Base-by-base conservation (phyloP, 768 basidiomycete genomes). In the Calocera viscosa region DNA sequence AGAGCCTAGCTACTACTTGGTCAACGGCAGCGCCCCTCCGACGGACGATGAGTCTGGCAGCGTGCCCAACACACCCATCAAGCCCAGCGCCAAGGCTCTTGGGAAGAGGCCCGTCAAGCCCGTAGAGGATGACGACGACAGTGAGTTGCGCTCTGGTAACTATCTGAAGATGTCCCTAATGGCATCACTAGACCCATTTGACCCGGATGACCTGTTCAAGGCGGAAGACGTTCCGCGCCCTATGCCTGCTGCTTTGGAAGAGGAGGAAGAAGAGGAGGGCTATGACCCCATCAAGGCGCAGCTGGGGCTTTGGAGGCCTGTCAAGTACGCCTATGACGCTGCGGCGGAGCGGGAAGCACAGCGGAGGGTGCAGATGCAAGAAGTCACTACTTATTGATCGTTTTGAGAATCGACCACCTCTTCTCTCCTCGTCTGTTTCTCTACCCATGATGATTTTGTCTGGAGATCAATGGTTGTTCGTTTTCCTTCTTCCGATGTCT, bases 271-370 rank as follows among this genome's bases (percentile, higher is more conserved):
- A 17, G 73, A 73, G 17, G 75, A 74, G 1, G 69, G 73, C 39
- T 74, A 75, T 22, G 68, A 70, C 63, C 69, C 71, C 30, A 72
- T 67, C n/a, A 72, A 69, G 49, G 70, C 73, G 38, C 70, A 72
- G 22, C 68, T 71, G 65, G 70, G 69, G 35, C 66, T 69, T 26
- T 63, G 68, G 39, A 74, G 73, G 66, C 83, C 84, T 1, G 80
- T 84, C 28, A 82, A 82, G 16, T 94, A 88, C 76, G 91, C 89
- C n/a, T 96, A 96, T 74, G 93, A 96, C 73, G 93, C 93, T 0
- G 91, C 87, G 3, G 91, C 91, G 28, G 92, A 95, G 75, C 83
- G 89, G 69, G 84, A 84, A 65, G 69, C 70, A 68, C 74, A 73
- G 70, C 72, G 85, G 77, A 79, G 84, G 67, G 77, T 67, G 80